A percentile compares a stretch with the other conserved stretches of the same genome.
Conservation (phyloP, 495 filamentous ascomycete genomes). For the Pyrenula massariospora region DNA sequence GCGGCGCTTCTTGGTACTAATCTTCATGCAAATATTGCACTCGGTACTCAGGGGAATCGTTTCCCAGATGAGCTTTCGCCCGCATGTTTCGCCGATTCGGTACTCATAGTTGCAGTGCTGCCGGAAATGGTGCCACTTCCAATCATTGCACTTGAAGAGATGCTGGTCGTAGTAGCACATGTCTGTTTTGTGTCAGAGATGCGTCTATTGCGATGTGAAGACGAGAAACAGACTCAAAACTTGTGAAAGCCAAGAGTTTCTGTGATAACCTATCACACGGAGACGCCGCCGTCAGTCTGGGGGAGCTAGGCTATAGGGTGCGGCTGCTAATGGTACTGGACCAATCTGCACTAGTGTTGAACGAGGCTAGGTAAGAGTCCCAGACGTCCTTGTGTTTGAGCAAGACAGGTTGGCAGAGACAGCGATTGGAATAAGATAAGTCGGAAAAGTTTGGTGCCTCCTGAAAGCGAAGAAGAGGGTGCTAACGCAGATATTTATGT, state of each 20-base stretch:
- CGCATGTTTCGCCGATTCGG: slow-evolving; percentile 95
- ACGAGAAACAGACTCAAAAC: background rate
- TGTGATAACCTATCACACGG: background rate
- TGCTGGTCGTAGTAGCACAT: slow-evolving; percentile 52
- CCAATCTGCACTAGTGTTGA: background rate
- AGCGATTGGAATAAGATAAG: background rate
- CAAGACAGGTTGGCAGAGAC: background rate
- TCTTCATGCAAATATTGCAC: slow-evolving; percentile 84
- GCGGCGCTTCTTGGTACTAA: slow-evolving; percentile 75
- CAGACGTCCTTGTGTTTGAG: background rate
- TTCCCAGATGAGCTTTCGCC: slow-evolving; percentile 79
- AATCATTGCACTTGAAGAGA: slow-evolving; percentile 65
- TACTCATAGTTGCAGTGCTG: slow-evolving; percentile 94
- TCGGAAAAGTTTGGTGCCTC: background rate
- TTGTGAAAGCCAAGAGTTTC: background rate
- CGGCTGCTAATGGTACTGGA: background rate
- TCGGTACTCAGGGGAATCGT: slow-evolving; percentile 44
- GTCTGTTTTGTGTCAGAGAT: slow-evolving; percentile 25
- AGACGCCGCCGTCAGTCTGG: background rate
- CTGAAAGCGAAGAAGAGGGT: background rate
- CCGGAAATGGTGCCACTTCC: slow-evolving; percentile 91
- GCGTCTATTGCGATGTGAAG: too few species aligned
- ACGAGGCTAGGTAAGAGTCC: background rate
- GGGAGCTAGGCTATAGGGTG: background rate
- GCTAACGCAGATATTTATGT: background rate